Evolutionary conservation across 2,329 filamentous ascomycete genomes (phyloP).

Genomic region (Fonsecaea pedrosoi): DNA sequence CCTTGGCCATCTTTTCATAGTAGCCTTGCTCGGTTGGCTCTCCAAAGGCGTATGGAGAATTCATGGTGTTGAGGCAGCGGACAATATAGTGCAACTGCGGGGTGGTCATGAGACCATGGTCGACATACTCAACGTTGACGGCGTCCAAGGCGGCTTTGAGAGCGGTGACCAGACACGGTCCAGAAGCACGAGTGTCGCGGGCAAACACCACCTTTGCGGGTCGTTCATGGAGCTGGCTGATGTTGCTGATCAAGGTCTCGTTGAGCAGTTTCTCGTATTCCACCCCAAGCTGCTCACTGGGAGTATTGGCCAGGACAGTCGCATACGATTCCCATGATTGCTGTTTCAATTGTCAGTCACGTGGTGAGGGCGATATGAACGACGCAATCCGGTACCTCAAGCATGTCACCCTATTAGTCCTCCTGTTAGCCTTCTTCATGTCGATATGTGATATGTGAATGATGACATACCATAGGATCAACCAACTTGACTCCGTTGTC

Average conservation of each 20-base stretch:
- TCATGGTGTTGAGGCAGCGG: constrained; percentile 90
- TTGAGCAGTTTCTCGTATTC: constrained; percentile 78
- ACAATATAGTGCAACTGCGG: constrained; percentile 98
- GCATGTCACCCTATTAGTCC: constrained; percentile 78
- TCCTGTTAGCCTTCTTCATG: constrained; percentile 26
- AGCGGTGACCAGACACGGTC: constrained; percentile 79
- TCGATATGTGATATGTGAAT: constrained; percentile 16
- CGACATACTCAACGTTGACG: constrained; percentile 74
- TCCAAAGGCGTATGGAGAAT: constrained; percentile 85
- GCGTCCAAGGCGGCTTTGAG: constrained; percentile 81
- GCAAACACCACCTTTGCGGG: constrained; percentile 86
- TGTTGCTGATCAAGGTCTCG: constrained; percentile 69
- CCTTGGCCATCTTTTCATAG: constrained; percentile 86
- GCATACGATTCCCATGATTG: constrained; percentile 89
- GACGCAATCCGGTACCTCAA: constrained; percentile 67
- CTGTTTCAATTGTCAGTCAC: constrained; percentile 47
- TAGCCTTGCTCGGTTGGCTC: constrained; percentile 89
- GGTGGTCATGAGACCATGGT: constrained; percentile 91
- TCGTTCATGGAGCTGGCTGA: constrained; percentile 62
- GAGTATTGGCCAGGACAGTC: constrained; percentile 85
- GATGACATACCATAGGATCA: constrained; percentile 75
- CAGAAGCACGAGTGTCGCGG: constrained; percentile 90
- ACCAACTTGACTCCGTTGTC: constrained; percentile 97
- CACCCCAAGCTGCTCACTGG: constrained; percentile 75
- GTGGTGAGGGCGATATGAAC: constrained; percentile 6